Evolutionary conservation across 192 early-diverging fungal genomes (phyloP).

Genomic region (Entomortierella chlamydospora): DNA sequence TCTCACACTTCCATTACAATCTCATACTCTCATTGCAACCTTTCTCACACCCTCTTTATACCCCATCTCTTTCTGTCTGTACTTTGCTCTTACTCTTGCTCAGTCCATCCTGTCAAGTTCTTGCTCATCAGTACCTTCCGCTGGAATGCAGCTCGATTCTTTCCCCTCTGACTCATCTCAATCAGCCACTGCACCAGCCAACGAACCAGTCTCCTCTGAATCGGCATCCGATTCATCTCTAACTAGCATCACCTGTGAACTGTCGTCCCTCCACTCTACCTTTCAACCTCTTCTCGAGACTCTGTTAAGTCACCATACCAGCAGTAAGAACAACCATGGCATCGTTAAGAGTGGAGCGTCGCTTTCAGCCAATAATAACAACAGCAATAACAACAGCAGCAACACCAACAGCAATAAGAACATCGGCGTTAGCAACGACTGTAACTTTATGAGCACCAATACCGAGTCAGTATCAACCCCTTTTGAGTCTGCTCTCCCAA

Average conservation of each 20-base stretch:
- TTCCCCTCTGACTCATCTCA: conserved; percentile 18
- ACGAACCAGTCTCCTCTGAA: not conserved
- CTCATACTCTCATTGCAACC: not conserved
- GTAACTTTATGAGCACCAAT: not conserved
- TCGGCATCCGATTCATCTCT: not conserved
- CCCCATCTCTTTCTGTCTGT: not conserved
- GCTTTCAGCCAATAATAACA: not conserved
- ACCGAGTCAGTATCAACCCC: not conserved
- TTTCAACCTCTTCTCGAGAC: conserved; percentile 16
- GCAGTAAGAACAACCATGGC: not conserved
- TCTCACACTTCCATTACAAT: not conserved
- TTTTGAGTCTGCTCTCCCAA: not conserved
- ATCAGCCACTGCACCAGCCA: not conserved
- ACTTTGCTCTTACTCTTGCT: not conserved
- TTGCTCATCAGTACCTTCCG: not conserved
- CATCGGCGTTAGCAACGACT: not conserved
- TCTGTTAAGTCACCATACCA: not conserved
- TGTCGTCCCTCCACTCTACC: conserved; percentile 8
- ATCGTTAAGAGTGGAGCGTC: conserved; percentile 1
- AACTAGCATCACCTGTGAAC: conserved; percentile 5
- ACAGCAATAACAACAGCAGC: conserved; percentile 6
- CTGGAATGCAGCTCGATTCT: conserved; percentile 38
- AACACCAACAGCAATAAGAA: not conserved
- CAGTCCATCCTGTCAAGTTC: not conserved
- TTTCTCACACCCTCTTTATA: not conserved